Conservation (phyloP, 495 filamentous ascomycete genomes). For the Daldinia decipiens region DNA sequence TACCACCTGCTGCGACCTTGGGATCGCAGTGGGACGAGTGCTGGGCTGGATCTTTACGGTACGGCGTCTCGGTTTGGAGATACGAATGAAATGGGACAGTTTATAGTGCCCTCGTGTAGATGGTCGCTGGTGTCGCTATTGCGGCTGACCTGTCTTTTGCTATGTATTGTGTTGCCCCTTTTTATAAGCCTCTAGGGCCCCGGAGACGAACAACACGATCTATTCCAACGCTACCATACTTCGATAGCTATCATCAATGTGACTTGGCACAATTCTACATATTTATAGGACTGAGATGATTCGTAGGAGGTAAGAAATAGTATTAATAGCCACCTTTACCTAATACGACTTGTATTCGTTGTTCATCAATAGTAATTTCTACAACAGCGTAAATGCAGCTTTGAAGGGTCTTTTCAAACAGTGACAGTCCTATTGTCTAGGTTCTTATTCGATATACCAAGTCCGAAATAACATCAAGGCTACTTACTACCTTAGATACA, state of each 20-base stretch:
- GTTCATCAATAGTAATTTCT: neutral
- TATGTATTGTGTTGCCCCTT: conserved; percentile 29
- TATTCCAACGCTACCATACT: conserved; percentile 20
- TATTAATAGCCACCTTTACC: neutral
- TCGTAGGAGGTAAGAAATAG: neutral
- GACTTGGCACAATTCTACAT: too few species aligned
- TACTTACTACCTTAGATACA: neutral
- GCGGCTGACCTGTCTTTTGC: conserved; percentile 25
- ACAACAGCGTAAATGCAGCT: neutral
- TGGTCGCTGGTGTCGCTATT: conserved; percentile 19
- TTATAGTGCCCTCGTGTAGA: conserved; percentile 13
- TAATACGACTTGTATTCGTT: neutral
- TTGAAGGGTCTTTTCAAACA: neutral
- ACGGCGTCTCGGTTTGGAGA: conserved; percentile 45
- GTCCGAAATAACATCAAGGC: neutral
- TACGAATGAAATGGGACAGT: conserved; percentile 38
- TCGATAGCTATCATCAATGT: neutral
- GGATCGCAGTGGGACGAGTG: conserved; percentile 19
- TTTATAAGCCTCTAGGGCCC: conserved; percentile 11
- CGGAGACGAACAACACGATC: conserved; percentile 32
- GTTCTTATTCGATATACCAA: neutral
- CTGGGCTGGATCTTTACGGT: conserved; percentile 39
- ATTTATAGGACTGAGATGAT: too few species aligned
- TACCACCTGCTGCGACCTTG: conserved; percentile 29
- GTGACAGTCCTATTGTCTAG: neutral